Conservation (phyloP, 2,329 filamentous ascomycete species). For the Basipetospora sp. region DNA sequence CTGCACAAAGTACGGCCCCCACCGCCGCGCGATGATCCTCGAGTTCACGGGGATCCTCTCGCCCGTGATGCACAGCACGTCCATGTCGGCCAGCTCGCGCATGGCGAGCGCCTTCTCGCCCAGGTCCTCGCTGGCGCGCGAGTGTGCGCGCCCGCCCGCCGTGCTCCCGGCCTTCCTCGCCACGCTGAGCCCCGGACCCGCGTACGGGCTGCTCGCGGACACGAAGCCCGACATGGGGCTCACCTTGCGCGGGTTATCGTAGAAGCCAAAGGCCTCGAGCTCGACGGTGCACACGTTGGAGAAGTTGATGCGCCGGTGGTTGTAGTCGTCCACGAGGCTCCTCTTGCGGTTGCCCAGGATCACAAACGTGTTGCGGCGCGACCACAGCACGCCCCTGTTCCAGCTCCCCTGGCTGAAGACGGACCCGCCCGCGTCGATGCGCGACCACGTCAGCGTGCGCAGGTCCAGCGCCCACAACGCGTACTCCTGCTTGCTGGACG, state of each 20-base stretch:
- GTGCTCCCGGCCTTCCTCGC: conserved; percentile 48
- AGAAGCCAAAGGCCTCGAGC: conserved; percentile 89
- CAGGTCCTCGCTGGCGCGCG: conserved; percentile 66
- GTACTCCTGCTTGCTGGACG: conserved; percentile 95
- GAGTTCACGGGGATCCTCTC: conserved; percentile 91
- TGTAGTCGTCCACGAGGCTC: conserved; percentile 93
- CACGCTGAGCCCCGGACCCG: conserved; percentile 38
- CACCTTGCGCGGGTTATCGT: conserved; percentile 78
- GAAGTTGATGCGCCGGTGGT: conserved; percentile 94
- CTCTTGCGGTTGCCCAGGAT: conserved; percentile 87
- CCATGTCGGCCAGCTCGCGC: conserved; percentile 90
- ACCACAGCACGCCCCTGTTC: conserved; percentile 92
- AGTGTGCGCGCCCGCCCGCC: conserved; percentile 62
- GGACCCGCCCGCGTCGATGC: conserved; percentile 84
- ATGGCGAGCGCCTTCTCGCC: conserved; percentile 66
- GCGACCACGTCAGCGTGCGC: conserved; percentile 76
- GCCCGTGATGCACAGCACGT: conserved; percentile 79
- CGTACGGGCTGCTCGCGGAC: conserved; percentile 63
- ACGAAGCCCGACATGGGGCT: conserved; percentile 68
- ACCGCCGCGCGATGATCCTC: conserved; percentile 68
- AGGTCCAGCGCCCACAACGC: conserved; percentile 90
- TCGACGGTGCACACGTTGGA: conserved; percentile 94
- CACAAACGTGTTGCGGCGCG: conserved; percentile 83
- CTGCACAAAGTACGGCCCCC: conserved; percentile 93
- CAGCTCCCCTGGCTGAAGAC: conserved; percentile 96